These are phyloP conservation scores for Paramarasmius palmivorus DNA, from an alignment of 1,284 basidiomycete species.

Conservation along the genomic window DNA sequence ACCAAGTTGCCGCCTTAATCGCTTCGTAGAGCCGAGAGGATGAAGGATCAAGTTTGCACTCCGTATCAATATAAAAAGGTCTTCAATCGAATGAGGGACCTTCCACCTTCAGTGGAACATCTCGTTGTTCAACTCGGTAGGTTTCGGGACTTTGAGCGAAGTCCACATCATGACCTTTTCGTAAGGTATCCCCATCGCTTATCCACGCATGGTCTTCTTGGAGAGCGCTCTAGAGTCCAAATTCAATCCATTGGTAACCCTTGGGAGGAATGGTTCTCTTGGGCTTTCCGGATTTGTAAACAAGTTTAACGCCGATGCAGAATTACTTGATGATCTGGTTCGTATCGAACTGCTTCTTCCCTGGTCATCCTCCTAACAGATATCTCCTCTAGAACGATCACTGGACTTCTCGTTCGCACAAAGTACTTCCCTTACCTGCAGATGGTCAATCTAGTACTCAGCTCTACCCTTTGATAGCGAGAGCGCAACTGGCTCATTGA, in stretches of 20 bases:
- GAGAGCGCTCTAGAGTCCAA: constrained; percentile 78
- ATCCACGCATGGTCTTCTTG: constrained; percentile 92
- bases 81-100: constrained; percentile 56
- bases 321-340: constrained; percentile 89
- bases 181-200: constrained; percentile 79
- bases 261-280: constrained; percentile 64
- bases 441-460: constrained; percentile 1
- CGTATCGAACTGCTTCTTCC: constrained; percentile 19
- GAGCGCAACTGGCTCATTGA: constrained; percentile 92
- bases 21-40: constrained; percentile 78
- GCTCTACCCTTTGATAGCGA: constrained; percentile 43
- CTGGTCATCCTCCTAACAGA: background rate
- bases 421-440: constrained; percentile 39
- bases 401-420: constrained; percentile 84
- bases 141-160: background rate
- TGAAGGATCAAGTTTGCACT: constrained; percentile 79
- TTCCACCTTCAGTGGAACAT: constrained; percentile 76
- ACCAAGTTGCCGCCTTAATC: constrained; percentile 6
- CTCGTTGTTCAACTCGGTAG: constrained; percentile 78
- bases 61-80: constrained; percentile 69
- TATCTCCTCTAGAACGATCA: constrained; percentile 72
- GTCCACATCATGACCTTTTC: background rate
- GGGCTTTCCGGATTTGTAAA: constrained; percentile 84
- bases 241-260: constrained; percentile 77
- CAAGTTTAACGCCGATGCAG: constrained; percentile 90